These are phyloP conservation scores for Yamadazyma jaroonii DNA, from an alignment of 1,139 yeast species.

Conservation along the genomic window DNA sequence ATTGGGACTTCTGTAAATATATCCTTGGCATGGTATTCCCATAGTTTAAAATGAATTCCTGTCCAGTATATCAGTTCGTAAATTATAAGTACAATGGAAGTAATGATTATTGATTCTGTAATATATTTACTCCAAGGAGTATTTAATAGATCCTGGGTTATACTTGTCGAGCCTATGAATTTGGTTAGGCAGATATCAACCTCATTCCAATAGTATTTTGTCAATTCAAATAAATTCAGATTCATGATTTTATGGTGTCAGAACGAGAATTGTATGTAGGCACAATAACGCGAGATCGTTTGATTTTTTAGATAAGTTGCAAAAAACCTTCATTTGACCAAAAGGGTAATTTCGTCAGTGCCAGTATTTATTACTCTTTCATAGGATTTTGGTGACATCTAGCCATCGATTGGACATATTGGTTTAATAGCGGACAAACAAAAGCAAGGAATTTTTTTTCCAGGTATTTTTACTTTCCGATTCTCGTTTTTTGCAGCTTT, in stretches of 20 bases:
- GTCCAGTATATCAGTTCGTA: constrained; percentile 48
- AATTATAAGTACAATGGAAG: constrained; percentile 27
- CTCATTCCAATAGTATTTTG: constrained; percentile 1
- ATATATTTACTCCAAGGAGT: constrained; percentile 32
- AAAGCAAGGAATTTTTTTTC: too few species aligned
- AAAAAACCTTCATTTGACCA: too few species aligned
- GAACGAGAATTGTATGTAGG: too few species aligned
- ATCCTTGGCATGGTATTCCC: constrained; percentile 65
- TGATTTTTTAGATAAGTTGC: neutral
- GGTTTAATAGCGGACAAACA: too few species aligned
- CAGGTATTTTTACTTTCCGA: neutral
- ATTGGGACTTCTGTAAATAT: constrained; percentile 68
- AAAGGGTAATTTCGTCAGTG: too few species aligned
- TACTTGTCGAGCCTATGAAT: constrained; percentile 4
- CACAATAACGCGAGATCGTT: too few species aligned
- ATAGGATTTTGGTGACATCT: too few species aligned
- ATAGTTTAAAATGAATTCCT: constrained; percentile 47
- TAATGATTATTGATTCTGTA: constrained; percentile 28
- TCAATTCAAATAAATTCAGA: constrained; percentile 1
- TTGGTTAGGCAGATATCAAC: constrained; percentile 2
- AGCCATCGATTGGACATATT: too few species aligned
- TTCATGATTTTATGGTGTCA: constrained; percentile 1
- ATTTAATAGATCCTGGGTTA: constrained; percentile 11
- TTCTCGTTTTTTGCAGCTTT: constrained; percentile 6
- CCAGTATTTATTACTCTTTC: too few species aligned